A percentile compares a stretch with the other conserved stretches of the same genome.
phyloP scores from a whole-genome alignment of 345 rosid species.

The Nephelium lappaceum region DNA sequence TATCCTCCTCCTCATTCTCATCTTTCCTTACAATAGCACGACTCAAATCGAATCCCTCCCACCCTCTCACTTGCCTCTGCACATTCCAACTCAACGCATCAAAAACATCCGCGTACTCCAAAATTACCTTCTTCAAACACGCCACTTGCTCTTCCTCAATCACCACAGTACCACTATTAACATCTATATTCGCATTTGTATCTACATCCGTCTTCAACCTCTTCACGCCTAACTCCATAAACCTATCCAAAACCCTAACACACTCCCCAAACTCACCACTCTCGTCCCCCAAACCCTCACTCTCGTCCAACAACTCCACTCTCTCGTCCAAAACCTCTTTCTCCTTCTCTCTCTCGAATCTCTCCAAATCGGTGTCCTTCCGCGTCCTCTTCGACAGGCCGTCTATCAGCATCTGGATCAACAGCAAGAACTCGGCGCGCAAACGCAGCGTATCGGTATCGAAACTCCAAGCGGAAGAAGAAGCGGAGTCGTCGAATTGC shows the following conservation, averaged over 20 bases:
- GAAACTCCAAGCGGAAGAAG: conserved; percentile 64
- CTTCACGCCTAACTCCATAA: conserved; percentile 69
- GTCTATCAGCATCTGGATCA: conserved; percentile 67
- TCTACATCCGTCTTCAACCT: conserved; percentile 59
- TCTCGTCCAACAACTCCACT: conserved; percentile 25
- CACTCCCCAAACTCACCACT: conserved; percentile 44
- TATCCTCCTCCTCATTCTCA: conserved; percentile 45
- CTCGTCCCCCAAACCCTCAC: conserved; percentile 34
- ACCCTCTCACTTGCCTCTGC: conserved; percentile 58
- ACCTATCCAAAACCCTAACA: conserved; percentile 50
- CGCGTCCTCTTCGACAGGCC: conserved; percentile 38
- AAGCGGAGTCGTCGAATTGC: conserved; percentile 51
- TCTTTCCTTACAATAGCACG: conserved; percentile 47
- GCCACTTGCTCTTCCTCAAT: conserved; percentile 55
- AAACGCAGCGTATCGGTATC: conserved; percentile 61
- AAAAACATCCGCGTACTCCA: conserved; percentile 67
- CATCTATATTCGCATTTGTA: conserved; percentile 27
- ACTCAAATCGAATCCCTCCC: conserved; percentile 44
- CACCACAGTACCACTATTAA: conserved; percentile 20
- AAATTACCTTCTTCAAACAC: conserved; percentile 54
- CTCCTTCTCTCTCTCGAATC: conserved; percentile 42
- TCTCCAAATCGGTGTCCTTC: conserved; percentile 36
- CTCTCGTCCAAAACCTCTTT: conserved; percentile 23
- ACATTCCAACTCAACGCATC: conserved; percentile 73
- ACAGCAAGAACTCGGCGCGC: conserved; percentile 75